Conservation (phyloP, 2,329 filamentous ascomycete genomes). For the Penicillium sp. region DNA sequence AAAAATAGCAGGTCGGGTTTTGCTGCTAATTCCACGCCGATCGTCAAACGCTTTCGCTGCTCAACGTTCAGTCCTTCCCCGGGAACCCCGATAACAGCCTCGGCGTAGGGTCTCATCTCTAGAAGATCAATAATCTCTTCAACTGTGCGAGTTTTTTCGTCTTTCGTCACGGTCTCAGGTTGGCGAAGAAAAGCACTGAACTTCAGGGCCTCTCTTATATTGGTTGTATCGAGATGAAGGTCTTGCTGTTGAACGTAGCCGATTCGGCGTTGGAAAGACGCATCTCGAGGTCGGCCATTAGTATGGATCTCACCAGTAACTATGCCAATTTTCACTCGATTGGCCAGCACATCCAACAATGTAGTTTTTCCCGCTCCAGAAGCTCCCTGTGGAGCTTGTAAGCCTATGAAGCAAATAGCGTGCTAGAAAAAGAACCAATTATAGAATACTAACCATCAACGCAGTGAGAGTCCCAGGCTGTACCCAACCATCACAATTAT, state of each 20-base stretch:
- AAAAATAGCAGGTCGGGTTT: constrained; percentile 82
- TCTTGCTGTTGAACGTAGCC: constrained; percentile 80
- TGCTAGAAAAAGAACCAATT: no score
- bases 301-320: constrained; percentile 84
- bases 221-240: constrained; percentile 80
- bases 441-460: no score
- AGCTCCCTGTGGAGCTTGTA: no score
- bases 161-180: constrained; percentile 67
- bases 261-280: constrained; percentile 36
- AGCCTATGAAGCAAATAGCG: no score
- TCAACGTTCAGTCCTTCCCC: constrained; percentile 72
- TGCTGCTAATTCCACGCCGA: constrained; percentile 92
- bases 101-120: constrained; percentile 85
- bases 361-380: constrained; percentile 91
- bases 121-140: constrained; percentile 85
- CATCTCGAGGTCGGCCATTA: constrained; percentile 71
- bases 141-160: constrained; percentile 82
- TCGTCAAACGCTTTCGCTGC: constrained; percentile 75
- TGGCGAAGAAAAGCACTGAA: constrained; percentile 89
- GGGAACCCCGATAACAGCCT: constrained; percentile 83
- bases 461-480: constrained; percentile 88
- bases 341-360: constrained; percentile 81
- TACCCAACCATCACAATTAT: constrained; percentile 88
- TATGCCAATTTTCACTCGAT: constrained; percentile 81
- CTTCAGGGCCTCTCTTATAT: constrained; percentile 81